These are phyloP conservation scores for Isatis lusitanica DNA, from an alignment of 441 rosid genomes.

Conservation along the genomic window DNA sequence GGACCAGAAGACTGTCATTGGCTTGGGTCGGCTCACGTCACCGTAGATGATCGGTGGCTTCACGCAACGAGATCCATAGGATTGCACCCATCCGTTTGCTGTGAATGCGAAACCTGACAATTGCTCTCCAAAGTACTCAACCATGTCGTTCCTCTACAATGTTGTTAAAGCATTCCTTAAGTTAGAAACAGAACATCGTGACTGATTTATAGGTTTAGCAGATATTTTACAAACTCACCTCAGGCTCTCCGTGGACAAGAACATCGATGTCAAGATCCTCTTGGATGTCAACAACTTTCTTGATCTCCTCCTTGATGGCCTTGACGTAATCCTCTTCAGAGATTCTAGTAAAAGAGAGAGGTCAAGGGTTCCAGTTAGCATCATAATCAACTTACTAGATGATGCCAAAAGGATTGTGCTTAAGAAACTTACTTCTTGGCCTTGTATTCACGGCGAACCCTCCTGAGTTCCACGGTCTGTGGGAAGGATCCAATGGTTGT, in stretches of 20 bases:
- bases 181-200: conserved; percentile 24
- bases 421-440: conserved; percentile 80
- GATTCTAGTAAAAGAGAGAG: conserved; percentile 48
- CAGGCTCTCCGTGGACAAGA: conserved; percentile 99
- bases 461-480: conserved; percentile 88
- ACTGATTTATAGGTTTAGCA: not conserved
- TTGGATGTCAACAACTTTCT: conserved; percentile 81
- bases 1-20: conserved; percentile 99
- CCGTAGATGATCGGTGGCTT: conserved; percentile 98
- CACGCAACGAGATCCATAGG: conserved; percentile 95
- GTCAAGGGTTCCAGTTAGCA: conserved; percentile 20
- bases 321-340: conserved; percentile 77
- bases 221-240: conserved; percentile 49
- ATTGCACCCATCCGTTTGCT: conserved; percentile 97
- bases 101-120: conserved; percentile 93
- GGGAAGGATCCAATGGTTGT: conserved; percentile 98
- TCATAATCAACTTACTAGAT: not conserved
- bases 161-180: conserved; percentile 11
- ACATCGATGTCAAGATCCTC: conserved; percentile 97
- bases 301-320: conserved; percentile 88
- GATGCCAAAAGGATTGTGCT: not conserved
- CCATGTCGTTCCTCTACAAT: conserved; percentile 93
- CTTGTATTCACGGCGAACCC: conserved; percentile 95
- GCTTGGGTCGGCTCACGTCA: conserved; percentile 96
- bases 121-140: conserved; percentile 98